phyloP scores from a whole-genome alignment of 2,329 filamentous ascomycete species.

The Zelopaecilomyces penicillatus region DNA sequence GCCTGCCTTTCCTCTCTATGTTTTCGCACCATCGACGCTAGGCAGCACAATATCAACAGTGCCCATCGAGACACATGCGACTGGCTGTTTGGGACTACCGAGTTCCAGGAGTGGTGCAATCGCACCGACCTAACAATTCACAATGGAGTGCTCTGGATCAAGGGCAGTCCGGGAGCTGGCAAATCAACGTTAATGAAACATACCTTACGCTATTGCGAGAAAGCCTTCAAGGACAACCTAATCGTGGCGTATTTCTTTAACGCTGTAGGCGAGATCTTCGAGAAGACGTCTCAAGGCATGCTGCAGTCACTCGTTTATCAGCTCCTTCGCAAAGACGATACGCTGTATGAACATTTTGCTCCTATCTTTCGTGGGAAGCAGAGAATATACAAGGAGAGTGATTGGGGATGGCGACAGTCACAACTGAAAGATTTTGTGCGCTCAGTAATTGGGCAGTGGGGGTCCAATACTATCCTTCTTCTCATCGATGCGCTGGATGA shows the following conservation, averaged over 20 bases:
- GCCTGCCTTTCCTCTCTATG: background rate
- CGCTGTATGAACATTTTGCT: background rate
- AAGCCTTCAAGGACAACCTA: background rate
- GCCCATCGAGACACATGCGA: background rate
- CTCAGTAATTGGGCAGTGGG: background rate
- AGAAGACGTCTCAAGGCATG: background rate
- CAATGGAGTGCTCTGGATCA: conserved; percentile 2
- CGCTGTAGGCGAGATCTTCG: background rate
- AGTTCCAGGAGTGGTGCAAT: background rate
- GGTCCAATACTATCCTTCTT: background rate
- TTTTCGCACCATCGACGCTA: background rate
- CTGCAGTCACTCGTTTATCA: background rate
- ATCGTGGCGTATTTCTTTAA: background rate
- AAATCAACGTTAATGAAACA: conserved; percentile 4
- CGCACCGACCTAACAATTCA: conserved; percentile 1
- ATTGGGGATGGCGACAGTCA: background rate
- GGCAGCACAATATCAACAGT: background rate
- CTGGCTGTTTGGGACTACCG: background rate
- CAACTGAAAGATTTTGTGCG: background rate
- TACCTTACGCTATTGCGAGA: background rate
- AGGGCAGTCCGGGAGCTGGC: conserved; percentile 1
- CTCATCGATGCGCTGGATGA: background rate
- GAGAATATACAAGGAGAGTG: background rate
- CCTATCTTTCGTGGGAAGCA: background rate
- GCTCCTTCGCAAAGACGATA: background rate